Evolutionary conservation across 768 basidiomycete genomes (phyloP).

Genomic region (Phanerochaete carnosa): DNA sequence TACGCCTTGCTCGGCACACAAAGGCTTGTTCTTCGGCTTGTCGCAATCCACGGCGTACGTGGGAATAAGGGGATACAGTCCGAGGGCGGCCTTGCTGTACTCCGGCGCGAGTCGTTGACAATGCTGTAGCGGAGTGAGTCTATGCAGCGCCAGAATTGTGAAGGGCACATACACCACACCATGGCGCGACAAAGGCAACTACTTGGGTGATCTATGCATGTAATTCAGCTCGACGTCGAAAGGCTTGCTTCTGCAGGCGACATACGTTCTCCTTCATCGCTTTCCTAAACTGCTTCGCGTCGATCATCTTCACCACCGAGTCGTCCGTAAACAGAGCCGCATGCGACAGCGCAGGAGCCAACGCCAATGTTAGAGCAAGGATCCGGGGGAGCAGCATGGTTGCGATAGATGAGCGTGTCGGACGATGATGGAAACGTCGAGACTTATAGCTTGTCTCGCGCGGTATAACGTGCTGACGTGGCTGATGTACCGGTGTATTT

Average conservation of each 20-base stretch:
- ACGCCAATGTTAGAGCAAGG: conserved; percentile 31
- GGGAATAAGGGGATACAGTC: conserved; percentile 78
- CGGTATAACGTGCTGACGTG: conserved; percentile 22
- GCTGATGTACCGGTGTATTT: conserved; percentile 17
- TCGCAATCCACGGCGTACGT: conserved; percentile 95
- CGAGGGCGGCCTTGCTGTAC: conserved; percentile 76
- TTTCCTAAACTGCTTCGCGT: conserved; percentile 65
- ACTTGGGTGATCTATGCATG: conserved; percentile 25
- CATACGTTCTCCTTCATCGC: conserved; percentile 75
- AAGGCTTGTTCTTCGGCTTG: conserved; percentile 68
- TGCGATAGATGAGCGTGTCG: conserved; percentile 2
- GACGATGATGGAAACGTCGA: conserved; percentile 2
- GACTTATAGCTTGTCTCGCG: conserved; percentile 16
- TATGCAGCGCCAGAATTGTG: too few species aligned
- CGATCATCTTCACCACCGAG: conserved; percentile 65
- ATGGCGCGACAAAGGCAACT: conserved; percentile 93
- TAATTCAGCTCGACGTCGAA: background rate
- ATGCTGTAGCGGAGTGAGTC: conserved; percentile 46
- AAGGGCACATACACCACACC: conserved; percentile 70
- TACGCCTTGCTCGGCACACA: conserved; percentile 83
- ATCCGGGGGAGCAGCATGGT: conserved; percentile 31
- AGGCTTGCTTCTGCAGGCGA: conserved; percentile 10
- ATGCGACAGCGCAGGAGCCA: conserved; percentile 46
- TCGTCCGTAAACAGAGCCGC: conserved; percentile 44
- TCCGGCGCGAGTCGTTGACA: conserved; percentile 86